These are phyloP conservation scores for Astraeus odoratus DNA, from an alignment of 768 basidiomycete genomes.

Conservation along the genomic window DNA sequence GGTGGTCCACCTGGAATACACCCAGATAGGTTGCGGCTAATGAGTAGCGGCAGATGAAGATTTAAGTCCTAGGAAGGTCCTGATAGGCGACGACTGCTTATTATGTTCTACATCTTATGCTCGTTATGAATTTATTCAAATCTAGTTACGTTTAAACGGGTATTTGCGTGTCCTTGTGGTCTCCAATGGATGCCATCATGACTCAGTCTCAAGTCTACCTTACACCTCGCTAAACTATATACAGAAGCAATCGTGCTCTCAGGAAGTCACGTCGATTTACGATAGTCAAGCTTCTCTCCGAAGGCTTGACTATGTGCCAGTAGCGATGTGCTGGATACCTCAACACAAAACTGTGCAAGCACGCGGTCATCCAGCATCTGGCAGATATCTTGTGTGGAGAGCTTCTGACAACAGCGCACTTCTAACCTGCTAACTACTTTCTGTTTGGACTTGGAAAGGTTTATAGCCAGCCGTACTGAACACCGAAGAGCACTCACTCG, in stretches of 20 bases:
- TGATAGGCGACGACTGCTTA: no score
- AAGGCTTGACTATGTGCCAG: slow-evolving; percentile 16
- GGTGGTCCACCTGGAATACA: slow-evolving; percentile 67
- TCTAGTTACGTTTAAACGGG: no score
- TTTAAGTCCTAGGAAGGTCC: background rate
- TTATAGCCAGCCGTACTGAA: slow-evolving; percentile 6
- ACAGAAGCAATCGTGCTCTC: background rate
- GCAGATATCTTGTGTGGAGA: slow-evolving; percentile 29
- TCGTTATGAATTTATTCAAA: no score
- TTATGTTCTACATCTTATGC: no score
- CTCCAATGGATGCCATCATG: no score
- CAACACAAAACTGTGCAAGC: slow-evolving; percentile 41
- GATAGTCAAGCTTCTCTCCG: slow-evolving; percentile 16
- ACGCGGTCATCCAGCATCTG: slow-evolving; percentile 33
- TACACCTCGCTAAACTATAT: background rate
- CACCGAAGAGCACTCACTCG: slow-evolving; percentile 22
- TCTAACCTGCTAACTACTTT: slow-evolving; percentile 29
- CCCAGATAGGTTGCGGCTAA: slow-evolving; percentile 79
- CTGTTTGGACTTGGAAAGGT: slow-evolving; percentile 22
- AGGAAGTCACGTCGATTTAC: background rate
- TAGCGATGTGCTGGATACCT: slow-evolving; percentile 25
- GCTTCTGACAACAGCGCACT: slow-evolving; percentile 28
- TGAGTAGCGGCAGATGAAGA: slow-evolving; percentile 35
- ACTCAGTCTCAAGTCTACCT: no score
- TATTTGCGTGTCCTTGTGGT: no score